These are phyloP conservation scores for Dactylis glomerata DNA, from an alignment of 176 grass and related monocot genomes.

Conservation along the genomic window DNA sequence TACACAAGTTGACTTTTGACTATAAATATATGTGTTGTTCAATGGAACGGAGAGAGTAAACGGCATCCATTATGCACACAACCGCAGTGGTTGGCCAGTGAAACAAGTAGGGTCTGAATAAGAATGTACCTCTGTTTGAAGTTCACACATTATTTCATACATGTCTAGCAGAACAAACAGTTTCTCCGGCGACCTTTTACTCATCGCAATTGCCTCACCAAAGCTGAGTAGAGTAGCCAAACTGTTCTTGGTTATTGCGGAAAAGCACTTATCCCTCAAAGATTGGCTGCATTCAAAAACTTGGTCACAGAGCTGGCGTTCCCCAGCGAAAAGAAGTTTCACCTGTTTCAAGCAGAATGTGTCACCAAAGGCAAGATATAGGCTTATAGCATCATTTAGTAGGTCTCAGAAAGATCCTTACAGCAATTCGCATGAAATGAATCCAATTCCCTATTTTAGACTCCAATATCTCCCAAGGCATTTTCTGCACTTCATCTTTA, in stretches of 20 bases:
- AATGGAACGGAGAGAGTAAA: too few relatives aligned
- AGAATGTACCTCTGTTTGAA: slow-evolving; percentile 83
- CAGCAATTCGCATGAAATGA: slow-evolving; percentile 96
- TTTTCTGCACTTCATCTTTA: slow-evolving; percentile 97
- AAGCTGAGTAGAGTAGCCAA: slow-evolving; percentile 83
- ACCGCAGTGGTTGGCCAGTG: neutral
- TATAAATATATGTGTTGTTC: too few relatives aligned
- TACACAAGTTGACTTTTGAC: too few relatives aligned
- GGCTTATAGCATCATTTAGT: slow-evolving; percentile 19
- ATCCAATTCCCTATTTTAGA: slow-evolving; percentile 97
- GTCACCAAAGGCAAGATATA: slow-evolving; percentile 15
- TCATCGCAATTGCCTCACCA: slow-evolving; percentile 97
- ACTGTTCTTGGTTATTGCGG: slow-evolving; percentile 83
- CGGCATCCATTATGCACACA: neutral
- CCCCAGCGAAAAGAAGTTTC: slow-evolving; percentile 90
- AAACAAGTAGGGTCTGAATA: neutral
- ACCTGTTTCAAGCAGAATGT: slow-evolving; percentile 64
- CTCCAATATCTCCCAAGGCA: slow-evolving; percentile 91
- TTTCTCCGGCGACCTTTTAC: slow-evolving; percentile 96
- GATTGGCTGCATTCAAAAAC: slow-evolving; percentile 88
- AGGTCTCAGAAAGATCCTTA: slow-evolving; percentile 30
- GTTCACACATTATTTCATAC: slow-evolving; percentile 98
- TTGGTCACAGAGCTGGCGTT: slow-evolving; percentile 82
- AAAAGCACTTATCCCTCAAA: slow-evolving; percentile 82
- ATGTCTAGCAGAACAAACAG: slow-evolving; percentile 94